Percentiles rank a stretch among this genome's conserved stretches.
These are phyloP conservation scores for Gelatoporia subvermispora DNA, from an alignment of 768 basidiomycete genomes.

Conservation along the genomic window DNA sequence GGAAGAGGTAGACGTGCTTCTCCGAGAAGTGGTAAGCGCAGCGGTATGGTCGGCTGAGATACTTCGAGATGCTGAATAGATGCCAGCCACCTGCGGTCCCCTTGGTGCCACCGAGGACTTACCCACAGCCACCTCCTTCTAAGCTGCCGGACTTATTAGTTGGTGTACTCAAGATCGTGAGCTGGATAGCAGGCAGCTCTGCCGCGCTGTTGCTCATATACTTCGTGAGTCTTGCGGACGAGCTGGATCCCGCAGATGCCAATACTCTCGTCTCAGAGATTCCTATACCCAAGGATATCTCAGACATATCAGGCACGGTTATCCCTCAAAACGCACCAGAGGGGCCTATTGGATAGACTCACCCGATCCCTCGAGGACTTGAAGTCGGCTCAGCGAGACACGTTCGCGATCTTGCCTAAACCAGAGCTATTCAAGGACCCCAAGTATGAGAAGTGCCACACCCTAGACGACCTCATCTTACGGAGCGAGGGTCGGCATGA, in stretches of 20 bases:
- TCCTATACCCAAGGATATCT: constrained; percentile 62
- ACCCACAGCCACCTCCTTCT: constrained; percentile 67
- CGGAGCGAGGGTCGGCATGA: constrained; percentile 18
- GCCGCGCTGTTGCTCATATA: constrained; percentile 56
- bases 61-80: background rate
- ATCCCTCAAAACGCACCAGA: constrained; percentile 58
- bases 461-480: constrained; percentile 36
- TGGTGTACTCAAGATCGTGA: constrained; percentile 53
- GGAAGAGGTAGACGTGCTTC: constrained; percentile 51
- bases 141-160: constrained; percentile 63
- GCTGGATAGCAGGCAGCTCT: constrained; percentile 65
- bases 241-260: background rate
- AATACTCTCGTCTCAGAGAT: constrained; percentile 42
- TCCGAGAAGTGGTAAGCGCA: constrained; percentile 47
- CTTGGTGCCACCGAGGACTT: constrained; percentile 63
- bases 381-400: constrained; percentile 50
- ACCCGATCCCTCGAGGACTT: constrained; percentile 50
- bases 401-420: constrained; percentile 53
- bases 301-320: constrained; percentile 56
- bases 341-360: constrained; percentile 48
- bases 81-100: constrained; percentile 33
- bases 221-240: constrained; percentile 43
- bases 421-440: constrained; percentile 46
- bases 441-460: constrained; percentile 39
- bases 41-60: background rate